Evolutionary conservation across 331 rosid genomes (phyloP).

Genomic region (Dryas integrifolia): DNA sequence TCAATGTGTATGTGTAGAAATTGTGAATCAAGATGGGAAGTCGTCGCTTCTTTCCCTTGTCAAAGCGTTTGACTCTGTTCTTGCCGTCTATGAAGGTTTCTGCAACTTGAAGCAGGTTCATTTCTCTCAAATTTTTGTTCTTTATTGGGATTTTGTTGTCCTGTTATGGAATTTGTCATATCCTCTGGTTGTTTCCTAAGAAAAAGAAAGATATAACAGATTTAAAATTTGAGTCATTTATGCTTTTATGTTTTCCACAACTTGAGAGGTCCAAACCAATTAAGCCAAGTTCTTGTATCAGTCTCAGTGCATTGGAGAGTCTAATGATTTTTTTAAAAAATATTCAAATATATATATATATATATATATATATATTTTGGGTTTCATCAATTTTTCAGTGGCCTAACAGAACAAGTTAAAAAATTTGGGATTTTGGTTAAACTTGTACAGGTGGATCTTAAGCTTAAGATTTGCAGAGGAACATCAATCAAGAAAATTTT

Average conservation of each 20-base stretch:
- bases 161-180: neutral
- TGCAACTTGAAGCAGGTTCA: conserved; percentile 90
- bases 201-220: conserved; percentile 5
- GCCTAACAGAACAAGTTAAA: neutral
- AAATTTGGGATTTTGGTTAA: conserved; percentile 4
- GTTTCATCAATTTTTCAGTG: neutral
- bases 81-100: conserved; percentile 91
- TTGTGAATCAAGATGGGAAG: conserved; percentile 74
- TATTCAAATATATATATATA: no score
- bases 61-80: conserved; percentile 91
- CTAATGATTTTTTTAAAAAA: neutral
- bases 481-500: conserved; percentile 60
- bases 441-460: conserved; percentile 75
- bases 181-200: conserved; percentile 17
- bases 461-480: conserved; percentile 88
- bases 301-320: conserved; percentile 11
- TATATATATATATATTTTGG: no score
- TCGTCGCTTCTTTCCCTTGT: conserved; percentile 82
- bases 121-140: neutral
- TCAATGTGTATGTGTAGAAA: conserved; percentile 48
- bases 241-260: neutral
- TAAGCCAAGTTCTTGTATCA: neutral
- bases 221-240: neutral
- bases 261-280: neutral
- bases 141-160: conserved; percentile 3